phyloP scores from a whole-genome alignment of 306 rosid genomes.

The Phaseolus lunatus region DNA sequence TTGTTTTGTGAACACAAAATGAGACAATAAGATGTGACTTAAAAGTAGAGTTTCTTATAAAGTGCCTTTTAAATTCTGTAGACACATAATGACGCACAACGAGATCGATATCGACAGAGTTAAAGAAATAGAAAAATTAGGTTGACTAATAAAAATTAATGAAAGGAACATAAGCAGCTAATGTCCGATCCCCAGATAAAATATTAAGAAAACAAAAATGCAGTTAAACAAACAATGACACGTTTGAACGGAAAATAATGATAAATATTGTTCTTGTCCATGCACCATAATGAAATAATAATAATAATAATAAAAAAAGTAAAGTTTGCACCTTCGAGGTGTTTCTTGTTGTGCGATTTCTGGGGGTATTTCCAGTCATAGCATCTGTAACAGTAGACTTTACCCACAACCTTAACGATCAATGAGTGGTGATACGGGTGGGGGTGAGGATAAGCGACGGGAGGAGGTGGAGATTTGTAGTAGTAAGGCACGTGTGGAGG shows the following conservation, averaged over 20 bases:
- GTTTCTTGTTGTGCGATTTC: conserved; percentile 74
- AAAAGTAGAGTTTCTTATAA: too few relatives aligned
- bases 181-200: background rate
- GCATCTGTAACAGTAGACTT: conserved; percentile 73
- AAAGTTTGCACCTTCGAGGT: conserved; percentile 60
- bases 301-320: background rate
- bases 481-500: conserved; percentile 13
- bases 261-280: background rate
- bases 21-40: too few relatives aligned
- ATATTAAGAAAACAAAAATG: background rate
- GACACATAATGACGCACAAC: too few relatives aligned
- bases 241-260: background rate
- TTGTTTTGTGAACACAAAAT: too few relatives aligned
- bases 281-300: background rate
- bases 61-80: too few relatives aligned
- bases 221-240: background rate
- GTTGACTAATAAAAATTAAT: background rate
- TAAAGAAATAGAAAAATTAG: background rate
- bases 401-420: conserved; percentile 69
- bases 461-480: conserved; percentile 32
- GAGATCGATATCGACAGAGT: too few relatives aligned
- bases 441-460: background rate
- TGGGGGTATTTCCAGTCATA: conserved; percentile 63
- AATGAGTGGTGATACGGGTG: conserved; percentile 46
- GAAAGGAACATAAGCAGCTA: too few relatives aligned